Conservation (phyloP, 1,139 yeast genomes). For the Diutina neorugosa region DNA sequence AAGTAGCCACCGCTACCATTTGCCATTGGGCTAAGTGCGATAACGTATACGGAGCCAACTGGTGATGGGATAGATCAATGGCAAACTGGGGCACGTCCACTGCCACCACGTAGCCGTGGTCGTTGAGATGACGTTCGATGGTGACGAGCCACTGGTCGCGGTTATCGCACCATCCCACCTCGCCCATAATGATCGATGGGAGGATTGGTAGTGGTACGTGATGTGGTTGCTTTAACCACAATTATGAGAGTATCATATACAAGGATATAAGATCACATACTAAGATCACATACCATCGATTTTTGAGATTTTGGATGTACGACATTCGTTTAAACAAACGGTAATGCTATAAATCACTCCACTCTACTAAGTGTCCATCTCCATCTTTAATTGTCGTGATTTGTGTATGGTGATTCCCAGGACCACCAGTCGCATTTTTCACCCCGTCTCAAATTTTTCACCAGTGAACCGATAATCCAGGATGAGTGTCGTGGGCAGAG, state of each 20-base stretch:
- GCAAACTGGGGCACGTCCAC: background rate
- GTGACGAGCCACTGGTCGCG: background rate
- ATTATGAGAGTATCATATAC: too few species aligned
- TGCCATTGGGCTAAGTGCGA: background rate
- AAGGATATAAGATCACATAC: too few species aligned
- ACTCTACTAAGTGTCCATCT: too few species aligned
- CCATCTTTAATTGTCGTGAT: too few species aligned
- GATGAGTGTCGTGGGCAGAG: conserved; percentile 1
- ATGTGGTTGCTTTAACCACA: too few species aligned
- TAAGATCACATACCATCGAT: too few species aligned
- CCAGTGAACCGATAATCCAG: background rate
- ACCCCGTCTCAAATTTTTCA: background rate
- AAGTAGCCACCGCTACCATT: background rate
- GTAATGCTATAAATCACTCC: too few species aligned
- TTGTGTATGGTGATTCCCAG: too few species aligned
- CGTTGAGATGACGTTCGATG: background rate
- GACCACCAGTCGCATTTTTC: background rate
- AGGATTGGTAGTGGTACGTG: background rate
- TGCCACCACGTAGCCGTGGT: background rate
- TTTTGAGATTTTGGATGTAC: too few species aligned
- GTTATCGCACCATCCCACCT: background rate
- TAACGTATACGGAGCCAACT: background rate
- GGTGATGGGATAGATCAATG: background rate
- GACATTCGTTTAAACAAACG: too few species aligned
- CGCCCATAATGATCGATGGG: background rate